Evolutionary conservation across 495 filamentous ascomycete species (phyloP), one percentile per base, ranked within the genome.

Genomic region (Melanomma pulvis-pyrius): DNA sequence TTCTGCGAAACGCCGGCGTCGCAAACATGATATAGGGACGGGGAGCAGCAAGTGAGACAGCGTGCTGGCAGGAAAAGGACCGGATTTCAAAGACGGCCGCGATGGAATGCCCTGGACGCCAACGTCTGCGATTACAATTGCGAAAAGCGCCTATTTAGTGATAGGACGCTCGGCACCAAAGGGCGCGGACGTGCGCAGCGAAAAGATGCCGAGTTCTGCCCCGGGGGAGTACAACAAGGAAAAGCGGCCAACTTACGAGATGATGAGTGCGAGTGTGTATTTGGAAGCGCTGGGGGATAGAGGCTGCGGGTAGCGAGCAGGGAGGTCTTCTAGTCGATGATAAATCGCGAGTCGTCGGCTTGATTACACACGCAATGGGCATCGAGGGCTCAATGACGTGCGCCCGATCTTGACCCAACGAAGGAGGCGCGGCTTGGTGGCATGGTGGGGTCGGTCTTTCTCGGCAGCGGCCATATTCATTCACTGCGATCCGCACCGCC

Each of bases 11-110:
- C 21, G 52, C 22, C 26, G 63, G 64, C 26, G 54, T 50, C 25
- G 69, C 47, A 47, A 67, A 69, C 74, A 75, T 75, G 58, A 67
- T 71, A 70, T 71, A 65, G 68, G 48, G 25, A 41, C 54, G 53
- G 41, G 49, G 21, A 24, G 47, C 25, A 22, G 17, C 48, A 26
- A 30, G 51, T 25, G 53, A 62, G 39, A 49, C 32, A 21, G 50
- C 3, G 19, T 2, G 8, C n/a, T n/a, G n/a, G n/a, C n/a, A n/a
- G n/a, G n/a, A n/a, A n/a, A n/a, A n/a, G 24, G 52, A 30, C 26
- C 21, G 39, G 70, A 63, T 72, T 68, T 68, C 63, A 70, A 70
- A 70, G 60, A 61, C 22, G 17, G 44, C 6, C 7, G 41, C 17
- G 56, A 52, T 58, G 19, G 67, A 69, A 69, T 48, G 67, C 28